phyloP scores from a whole-genome alignment of 768 basidiomycete genomes.

The Pisolithus tinctorius region DNA sequence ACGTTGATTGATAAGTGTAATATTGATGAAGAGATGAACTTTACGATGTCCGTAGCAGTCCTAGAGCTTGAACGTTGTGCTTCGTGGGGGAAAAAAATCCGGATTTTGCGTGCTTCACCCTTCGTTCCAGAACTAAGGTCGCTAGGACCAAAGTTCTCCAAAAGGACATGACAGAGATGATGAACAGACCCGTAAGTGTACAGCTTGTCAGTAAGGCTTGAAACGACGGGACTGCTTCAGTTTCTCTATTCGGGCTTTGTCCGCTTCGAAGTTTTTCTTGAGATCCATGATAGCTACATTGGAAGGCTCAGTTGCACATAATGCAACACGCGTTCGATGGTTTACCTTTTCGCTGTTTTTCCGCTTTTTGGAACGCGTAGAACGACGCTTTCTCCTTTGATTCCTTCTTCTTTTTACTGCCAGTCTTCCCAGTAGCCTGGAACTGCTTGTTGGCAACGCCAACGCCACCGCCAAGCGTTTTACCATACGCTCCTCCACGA shows the following conservation, averaged over 20 bases:
- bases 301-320: conserved; percentile 3
- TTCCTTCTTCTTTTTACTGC: conserved; percentile 45
- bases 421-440: conserved; percentile 28
- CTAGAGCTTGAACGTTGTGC: too few species aligned
- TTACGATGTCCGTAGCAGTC: too few species aligned
- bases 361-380: conserved; percentile 87
- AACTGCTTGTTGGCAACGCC: conserved; percentile 57
- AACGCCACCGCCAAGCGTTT: conserved; percentile 79
- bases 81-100: too few species aligned
- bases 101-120: too few species aligned
- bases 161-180: neutral
- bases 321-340: neutral
- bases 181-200: neutral
- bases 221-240: conserved; percentile 69
- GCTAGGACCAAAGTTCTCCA: too few species aligned
- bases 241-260: conserved; percentile 52
- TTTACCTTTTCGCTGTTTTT: conserved; percentile 80
- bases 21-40: too few species aligned
- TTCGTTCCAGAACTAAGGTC: too few species aligned
- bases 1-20: too few species aligned
- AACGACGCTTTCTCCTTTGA: conserved; percentile 70
- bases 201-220: conserved; percentile 67
- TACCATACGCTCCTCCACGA: conserved; percentile 85
- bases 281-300: conserved; percentile 48
- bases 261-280: conserved; percentile 79